phyloP scores from a whole-genome alignment of 2,329 filamentous ascomycete species.

The Bipolaris gigantea region DNA sequence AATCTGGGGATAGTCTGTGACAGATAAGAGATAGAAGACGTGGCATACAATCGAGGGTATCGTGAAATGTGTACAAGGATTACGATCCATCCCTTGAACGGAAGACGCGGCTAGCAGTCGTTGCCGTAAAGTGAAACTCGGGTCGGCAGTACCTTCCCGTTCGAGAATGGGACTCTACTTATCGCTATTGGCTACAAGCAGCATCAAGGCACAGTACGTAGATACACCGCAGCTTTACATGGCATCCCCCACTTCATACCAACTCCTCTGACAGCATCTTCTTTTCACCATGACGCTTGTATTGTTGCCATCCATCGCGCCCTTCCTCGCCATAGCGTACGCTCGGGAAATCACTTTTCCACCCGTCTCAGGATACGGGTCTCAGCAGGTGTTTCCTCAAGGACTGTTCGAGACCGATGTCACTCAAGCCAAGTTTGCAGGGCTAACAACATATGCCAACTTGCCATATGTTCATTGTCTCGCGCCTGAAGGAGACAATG shows the following conservation, averaged over 20 bases:
- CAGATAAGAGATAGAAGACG: no score
- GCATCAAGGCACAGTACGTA: constrained; percentile 2
- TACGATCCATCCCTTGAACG: constrained; percentile 1
- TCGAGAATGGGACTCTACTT: constrained; percentile 3
- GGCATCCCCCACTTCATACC: background rate
- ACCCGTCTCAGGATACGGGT: constrained; percentile 39
- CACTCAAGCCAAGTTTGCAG: constrained; percentile 43
- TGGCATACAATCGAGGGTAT: no score
- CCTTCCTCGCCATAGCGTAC: background rate
- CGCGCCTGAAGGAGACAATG: constrained; percentile 35
- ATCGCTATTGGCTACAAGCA: constrained; percentile 2
- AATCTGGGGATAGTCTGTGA: no score
- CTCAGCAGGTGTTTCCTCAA: constrained; percentile 37
- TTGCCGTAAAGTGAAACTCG: constrained; percentile 9
- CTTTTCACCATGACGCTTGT: background rate
- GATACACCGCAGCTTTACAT: background rate
- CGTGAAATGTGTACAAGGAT: background rate
- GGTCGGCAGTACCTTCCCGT: constrained; percentile 19
- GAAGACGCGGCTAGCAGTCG: constrained; percentile 8
- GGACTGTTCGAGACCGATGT: constrained; percentile 30
- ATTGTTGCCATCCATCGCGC: background rate
- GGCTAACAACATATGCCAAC: constrained; percentile 53
- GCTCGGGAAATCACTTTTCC: constrained; percentile 52
- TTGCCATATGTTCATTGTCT: constrained; percentile 54
- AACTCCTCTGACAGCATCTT: background rate